Conservation (phyloP, 23 red algal species). For the Agarophyton chilense region DNA sequence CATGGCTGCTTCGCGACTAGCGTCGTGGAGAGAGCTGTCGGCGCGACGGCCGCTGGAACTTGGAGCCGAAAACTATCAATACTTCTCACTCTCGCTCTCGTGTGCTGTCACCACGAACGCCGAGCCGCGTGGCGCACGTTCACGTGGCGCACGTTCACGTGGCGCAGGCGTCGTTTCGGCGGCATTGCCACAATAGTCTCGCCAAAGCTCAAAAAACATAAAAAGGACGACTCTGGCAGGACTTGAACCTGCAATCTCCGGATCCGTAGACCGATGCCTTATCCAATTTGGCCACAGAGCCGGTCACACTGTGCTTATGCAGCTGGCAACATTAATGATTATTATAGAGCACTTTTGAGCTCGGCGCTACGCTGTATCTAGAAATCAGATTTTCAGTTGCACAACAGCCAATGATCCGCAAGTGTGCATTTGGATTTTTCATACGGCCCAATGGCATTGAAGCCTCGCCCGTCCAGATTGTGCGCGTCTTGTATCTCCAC, state of each 20-base stretch:
- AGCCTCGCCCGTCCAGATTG: neutral
- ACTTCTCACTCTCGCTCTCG: no score
- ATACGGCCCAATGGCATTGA: neutral
- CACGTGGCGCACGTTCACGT: no score
- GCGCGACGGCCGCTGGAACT: no score
- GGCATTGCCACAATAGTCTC: no score
- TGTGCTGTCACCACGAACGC: no score
- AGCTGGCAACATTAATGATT: neutral
- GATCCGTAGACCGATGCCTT: constrained; percentile 83
- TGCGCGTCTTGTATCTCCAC: neutral
- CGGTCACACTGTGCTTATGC: neutral
- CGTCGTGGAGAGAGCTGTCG: no score
- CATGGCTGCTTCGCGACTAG: neutral
- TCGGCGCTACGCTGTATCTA: neutral
- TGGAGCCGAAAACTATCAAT: no score
- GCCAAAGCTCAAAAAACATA: no score
- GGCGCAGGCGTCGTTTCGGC: no score
- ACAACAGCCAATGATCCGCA: neutral
- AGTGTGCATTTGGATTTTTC: neutral
- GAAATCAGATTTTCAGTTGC: neutral
- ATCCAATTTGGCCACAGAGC: constrained; percentile 84
- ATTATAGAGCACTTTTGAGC: neutral
- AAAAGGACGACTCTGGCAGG: constrained; percentile 67
- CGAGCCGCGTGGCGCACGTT: no score
- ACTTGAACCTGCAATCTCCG: constrained; percentile 84